Evolutionary conservation across 257 asterid species (phyloP).

Genomic region (Thymus mandschuricus): DNA sequence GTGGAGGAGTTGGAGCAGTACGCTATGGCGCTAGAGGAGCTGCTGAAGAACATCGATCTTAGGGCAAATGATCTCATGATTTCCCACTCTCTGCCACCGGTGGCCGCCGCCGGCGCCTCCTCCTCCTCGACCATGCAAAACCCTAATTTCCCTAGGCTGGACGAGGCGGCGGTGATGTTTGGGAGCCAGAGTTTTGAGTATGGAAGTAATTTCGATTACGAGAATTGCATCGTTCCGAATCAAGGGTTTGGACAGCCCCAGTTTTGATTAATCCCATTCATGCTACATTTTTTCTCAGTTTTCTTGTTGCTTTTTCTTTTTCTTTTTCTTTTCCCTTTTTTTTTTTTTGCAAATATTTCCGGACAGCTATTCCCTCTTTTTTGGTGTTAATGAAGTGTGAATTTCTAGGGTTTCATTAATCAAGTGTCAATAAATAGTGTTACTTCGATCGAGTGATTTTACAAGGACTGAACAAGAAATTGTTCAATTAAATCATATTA

Average conservation of each 20-base stretch:
- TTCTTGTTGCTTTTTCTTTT: neutral
- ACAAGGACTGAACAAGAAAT: too few relatives aligned
- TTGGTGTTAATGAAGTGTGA: neutral
- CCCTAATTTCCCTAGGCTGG: neutral
- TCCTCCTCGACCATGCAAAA: neutral
- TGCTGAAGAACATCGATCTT: slow-evolving; percentile 31
- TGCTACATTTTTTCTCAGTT: neutral
- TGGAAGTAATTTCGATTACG: slow-evolving; percentile 26
- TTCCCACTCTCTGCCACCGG: slow-evolving; percentile 21
- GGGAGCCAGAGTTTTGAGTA: slow-evolving; percentile 13
- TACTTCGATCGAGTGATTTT: too few relatives aligned
- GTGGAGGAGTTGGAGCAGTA: slow-evolving; percentile 48
- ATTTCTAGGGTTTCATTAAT: neutral
- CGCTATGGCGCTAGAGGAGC: slow-evolving; percentile 44
- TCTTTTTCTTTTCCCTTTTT: too few relatives aligned
- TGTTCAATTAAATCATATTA: too few relatives aligned
- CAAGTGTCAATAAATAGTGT: neutral
- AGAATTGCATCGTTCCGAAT: slow-evolving; percentile 21
- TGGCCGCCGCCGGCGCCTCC: slow-evolving; percentile 1
- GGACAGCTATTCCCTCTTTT: neutral
- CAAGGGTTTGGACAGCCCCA: slow-evolving; percentile 34
- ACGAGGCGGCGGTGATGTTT: slow-evolving; percentile 19
- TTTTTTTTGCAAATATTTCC: neutral
- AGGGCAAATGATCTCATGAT: slow-evolving; percentile 36
- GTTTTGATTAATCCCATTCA: neutral